Base-by-base conservation (phyloP, 495 filamentous ascomycete species). In the Recurvomyces mirabilis region DNA sequence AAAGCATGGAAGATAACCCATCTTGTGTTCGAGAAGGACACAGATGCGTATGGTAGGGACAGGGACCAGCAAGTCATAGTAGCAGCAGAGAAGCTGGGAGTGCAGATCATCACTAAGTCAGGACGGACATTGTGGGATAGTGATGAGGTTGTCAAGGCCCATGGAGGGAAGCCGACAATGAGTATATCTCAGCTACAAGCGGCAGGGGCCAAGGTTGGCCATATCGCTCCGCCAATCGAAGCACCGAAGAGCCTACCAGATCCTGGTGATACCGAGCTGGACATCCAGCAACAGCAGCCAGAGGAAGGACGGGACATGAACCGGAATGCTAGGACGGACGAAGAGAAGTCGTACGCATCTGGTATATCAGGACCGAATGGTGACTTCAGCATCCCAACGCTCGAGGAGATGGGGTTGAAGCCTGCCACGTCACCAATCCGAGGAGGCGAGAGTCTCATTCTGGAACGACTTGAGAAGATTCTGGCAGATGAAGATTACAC, bases 21-120 rank as follows among this genome's bases (percentile, higher is more conserved):
- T 63, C 58, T 84, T 3, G 80, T 82, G 0, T 85, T 83, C 52
- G 79, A 84, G 56, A 80, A 78, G 50, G 80, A 85, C 46, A 81
- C 77, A 2, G 81, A 84, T 61, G 67, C 77, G 0, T 83, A 83
- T 56, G 80, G 72, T 3, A 63, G 69, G 9, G 67, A 75, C 13
- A 58, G 80, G 26, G 80, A 85, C 59, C 64, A 57, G 30, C 54
- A 56, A 7, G 66, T 84, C 24, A 61, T 70, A 12, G 57, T 63
- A 4, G 46, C 75, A 23, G 81, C 79, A 1, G 65, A 72, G 47
- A 60, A 77, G 35, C 74, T 72, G 1, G 80, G 79, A 0, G 75
- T 84, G 10, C 55, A 81, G 48, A 74, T 84, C 0, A 64, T 83
- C 22, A 58, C 70, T 15, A 67, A 59, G 37, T 67, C 65, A 40